Percentiles rank a stretch among this genome's conserved stretches.
phyloP scores from a whole-genome alignment of 257 asterid genomes.

The Lavandula angustifolia region DNA sequence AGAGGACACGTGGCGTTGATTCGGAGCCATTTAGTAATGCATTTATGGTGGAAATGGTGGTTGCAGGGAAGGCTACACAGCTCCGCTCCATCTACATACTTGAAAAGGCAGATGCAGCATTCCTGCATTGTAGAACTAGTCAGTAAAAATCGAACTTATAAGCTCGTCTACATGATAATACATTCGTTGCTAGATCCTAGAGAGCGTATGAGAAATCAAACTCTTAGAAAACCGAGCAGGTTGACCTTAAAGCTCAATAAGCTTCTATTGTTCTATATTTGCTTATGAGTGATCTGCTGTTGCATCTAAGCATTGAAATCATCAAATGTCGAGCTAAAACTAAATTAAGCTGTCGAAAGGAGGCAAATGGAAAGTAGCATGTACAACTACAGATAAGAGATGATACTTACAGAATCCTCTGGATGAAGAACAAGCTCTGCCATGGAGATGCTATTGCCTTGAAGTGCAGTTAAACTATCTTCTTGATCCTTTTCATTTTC shows the following conservation, averaged over 20 bases:
- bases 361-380: not conserved
- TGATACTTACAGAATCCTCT: constrained; percentile 79
- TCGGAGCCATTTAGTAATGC: constrained; percentile 82
- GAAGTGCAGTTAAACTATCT: constrained; percentile 30
- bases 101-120: constrained; percentile 88
- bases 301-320: too few relatives aligned
- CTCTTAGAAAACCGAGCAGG: too few relatives aligned
- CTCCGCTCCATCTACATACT: constrained; percentile 72
- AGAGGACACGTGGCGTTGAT: constrained; percentile 92
- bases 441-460: constrained; percentile 34
- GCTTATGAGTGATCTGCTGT: too few relatives aligned
- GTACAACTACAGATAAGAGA: constrained; percentile 1
- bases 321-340: too few relatives aligned
- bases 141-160: not conserved
- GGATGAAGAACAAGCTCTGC: constrained; percentile 60
- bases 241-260: too few relatives aligned
- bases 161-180: too few relatives aligned
- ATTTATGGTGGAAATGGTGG: constrained; percentile 86
- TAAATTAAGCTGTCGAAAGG: too few relatives aligned
- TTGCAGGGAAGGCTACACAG: constrained; percentile 78
- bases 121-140: constrained; percentile 45
- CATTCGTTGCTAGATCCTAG: too few relatives aligned
- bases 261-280: too few relatives aligned
- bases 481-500: constrained; percentile 40
- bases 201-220: too few relatives aligned